phyloP scores from a whole-genome alignment of 208 protist species.

The Trypanosoma avium region DNA sequence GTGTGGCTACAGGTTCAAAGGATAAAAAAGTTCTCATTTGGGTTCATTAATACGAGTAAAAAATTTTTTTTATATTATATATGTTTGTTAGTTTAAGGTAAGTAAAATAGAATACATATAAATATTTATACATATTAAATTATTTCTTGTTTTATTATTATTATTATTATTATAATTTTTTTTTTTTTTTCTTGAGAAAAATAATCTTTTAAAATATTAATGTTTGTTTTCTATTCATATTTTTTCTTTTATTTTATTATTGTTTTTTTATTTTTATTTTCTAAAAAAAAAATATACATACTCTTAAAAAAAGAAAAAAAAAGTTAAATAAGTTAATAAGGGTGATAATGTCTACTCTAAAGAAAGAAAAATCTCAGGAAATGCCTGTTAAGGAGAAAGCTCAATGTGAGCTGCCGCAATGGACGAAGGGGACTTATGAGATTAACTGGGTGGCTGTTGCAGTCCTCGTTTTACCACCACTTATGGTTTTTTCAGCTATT shows the following conservation, averaged over 20 bases:
- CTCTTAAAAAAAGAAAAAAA: constrained; percentile 11
- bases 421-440: constrained; percentile 60
- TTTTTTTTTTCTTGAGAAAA: too few relatives aligned
- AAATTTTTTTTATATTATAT: background rate
- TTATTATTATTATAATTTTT: too few relatives aligned
- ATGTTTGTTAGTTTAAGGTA: background rate
- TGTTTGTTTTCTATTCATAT: background rate
- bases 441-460: constrained; percentile 78
- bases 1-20: constrained; percentile 95
- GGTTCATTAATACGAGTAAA: constrained; percentile 68
- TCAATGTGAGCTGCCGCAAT: constrained; percentile 49
- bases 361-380: background rate
- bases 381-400: constrained; percentile 30
- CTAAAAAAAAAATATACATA: constrained; percentile 1
- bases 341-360: constrained; percentile 1
- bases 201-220: constrained; percentile 2
- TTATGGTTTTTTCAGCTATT: constrained; percentile 30
- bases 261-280: background rate
- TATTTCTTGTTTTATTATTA: background rate
- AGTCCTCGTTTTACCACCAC: constrained; percentile 55
- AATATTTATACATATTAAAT: constrained; percentile 8
- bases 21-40: constrained; percentile 94
- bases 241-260: background rate
- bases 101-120: constrained; percentile 8
- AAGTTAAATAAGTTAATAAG: background rate